Evolutionary conservation across 2,329 filamentous ascomycete species (phyloP).

Genomic region (Phialemonium atrogriseum): DNA sequence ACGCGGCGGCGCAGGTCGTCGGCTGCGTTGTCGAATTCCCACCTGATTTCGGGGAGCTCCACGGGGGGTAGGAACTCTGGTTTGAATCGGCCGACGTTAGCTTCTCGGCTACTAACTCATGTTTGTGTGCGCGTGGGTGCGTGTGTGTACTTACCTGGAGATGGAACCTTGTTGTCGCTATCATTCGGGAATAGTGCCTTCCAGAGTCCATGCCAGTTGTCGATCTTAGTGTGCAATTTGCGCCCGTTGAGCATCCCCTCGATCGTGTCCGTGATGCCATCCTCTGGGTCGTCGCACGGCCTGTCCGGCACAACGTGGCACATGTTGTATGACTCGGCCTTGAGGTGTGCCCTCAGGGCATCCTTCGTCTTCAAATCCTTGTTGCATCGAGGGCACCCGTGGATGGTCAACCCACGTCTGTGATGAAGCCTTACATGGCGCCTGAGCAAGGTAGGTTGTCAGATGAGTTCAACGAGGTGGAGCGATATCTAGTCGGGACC

Average conservation of each 20-base stretch:
- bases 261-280: conserved; percentile 1
- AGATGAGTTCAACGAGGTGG: no score
- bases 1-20: not conserved
- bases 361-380: not conserved
- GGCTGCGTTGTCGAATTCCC: not conserved
- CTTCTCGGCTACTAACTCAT: no score
- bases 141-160: no score
- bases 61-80: conserved; percentile 3
- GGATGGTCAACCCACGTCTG: not conserved
- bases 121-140: no score
- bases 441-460: no score
- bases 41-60: not conserved
- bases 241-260: conserved; percentile 2
- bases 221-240: not conserved
- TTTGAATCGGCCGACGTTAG: not conserved
- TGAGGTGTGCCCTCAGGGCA: not conserved
- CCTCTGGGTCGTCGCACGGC: not conserved
- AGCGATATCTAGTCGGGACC: no score
- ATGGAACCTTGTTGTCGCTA: no score
- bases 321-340: not conserved
- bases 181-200: conserved; percentile 1
- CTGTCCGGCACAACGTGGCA: not conserved
- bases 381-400: conserved; percentile 1
- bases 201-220: conserved; percentile 1
- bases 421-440: conserved; percentile 1